Base-by-base conservation (phyloP, 2,329 filamentous ascomycete genomes). In the Clonostachys byssicola region DNA sequence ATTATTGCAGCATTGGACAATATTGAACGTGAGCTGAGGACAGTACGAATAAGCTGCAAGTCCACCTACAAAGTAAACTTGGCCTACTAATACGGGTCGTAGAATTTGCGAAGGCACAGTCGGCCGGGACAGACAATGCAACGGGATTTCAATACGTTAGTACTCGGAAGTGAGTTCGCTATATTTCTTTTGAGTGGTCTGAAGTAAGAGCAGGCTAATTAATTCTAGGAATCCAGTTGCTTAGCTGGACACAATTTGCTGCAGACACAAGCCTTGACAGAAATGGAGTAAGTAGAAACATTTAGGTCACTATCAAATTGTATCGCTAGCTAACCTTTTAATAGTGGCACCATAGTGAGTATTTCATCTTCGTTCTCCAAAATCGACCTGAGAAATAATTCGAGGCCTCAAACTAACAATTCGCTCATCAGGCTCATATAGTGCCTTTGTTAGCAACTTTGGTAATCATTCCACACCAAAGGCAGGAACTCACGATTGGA, bases 361-460 rank as follows among this genome's bases (percentile, higher is more conserved):
- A 5, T 20, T 47, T 14, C 17, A 39, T 39, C 36, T 18, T n/a
- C 10, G 12, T n/a, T 39, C 17, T 39, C 12, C 14, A 18, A 39
- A n/a, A 10, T 5, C 9, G 23, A 30, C 9, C 23, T 33, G 12
- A 34, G 2, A 9, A 20, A 14, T 5, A n/a, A 14, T 3, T n/a
- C 12, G 14, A 5, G 3, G 9, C 4, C 3, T 5, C 14, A 44
- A 17, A 16, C 13, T 36, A 44, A 16, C 18, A 42, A 43, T 52
- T 33, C 49, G 4, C n/a, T 12, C 43, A 30, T 39, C 6, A 39
- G 36, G 12, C 36, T 39, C 14, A 18, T 39, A 39, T 35, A 44
- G 61, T 16, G 70, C 72, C 0, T 76, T 74, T 47, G 74, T 70
- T 44, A 56, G 63, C 13, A 58, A 74, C 0, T 69, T 60, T 44